Evolutionary conservation across 371 early-diverging fungal genomes (phyloP), one percentile per base, ranked within the genome.

Genomic region (Phascolomyces articulosus): DNA sequence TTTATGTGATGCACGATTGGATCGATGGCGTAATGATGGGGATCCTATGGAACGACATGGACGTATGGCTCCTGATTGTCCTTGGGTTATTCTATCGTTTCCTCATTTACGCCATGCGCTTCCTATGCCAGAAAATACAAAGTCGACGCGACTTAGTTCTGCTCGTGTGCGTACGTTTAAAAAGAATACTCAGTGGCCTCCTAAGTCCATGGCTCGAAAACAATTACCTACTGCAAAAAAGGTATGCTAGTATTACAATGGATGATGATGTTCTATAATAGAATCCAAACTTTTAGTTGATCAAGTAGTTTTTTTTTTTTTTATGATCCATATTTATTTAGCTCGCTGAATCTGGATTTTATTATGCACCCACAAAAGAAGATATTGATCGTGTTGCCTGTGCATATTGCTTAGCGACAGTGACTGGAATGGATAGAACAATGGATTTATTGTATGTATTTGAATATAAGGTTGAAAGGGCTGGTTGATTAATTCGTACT

Each of bases 331-430:
- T n/a, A n/a, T 20, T 38, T 54, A 8, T 54, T 4, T 63, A 78
- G 78, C 31, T 75, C 13, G 72, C 67, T n/a, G 71, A 70, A n/a
- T 70, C 78, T 28, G 78, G 75, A 0, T 78, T 78, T 31, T 67
- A 61, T 26, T 75, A 66, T 13, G 48, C 67, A 1, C 75, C 78
- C 6, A 72, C 69, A 15, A 13, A 16, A 2, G 60, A 64, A 6
- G 16, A 56, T 9, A 21, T 53, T 8, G 53, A 62, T 28, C 62
- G 63, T 23, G 64, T 72, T 18, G 65, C 51, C 38, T 78, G 78
- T 47, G 64, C 69, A 2, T 75, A 72, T 67, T 78, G 78, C 24
- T 64, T 56, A 38, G 15, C 26, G 2, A 60, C 41, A 4, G 48
- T 72, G 0, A 51, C 38, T 6, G 58, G 55, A 11, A 68, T 69